These are phyloP conservation scores for Kuraishia ogatae DNA, from an alignment of 805 yeast genomes.

Conservation along the genomic window DNA sequence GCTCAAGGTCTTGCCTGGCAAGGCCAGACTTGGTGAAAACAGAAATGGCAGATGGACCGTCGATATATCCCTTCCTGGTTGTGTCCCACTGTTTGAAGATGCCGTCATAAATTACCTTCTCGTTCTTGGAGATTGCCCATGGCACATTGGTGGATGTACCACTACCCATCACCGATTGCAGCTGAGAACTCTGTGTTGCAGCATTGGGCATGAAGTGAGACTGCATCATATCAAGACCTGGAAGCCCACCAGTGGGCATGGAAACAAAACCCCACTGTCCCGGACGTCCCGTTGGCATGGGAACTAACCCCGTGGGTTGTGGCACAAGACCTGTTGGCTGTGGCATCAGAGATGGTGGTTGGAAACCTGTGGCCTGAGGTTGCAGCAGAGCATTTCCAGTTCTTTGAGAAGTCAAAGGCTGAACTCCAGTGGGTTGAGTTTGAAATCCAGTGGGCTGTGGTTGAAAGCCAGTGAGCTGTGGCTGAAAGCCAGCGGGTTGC, in stretches of 20 bases:
- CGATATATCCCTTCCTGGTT: conserved; percentile 54
- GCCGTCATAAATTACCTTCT: conserved; percentile 76
- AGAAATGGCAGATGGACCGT: conserved; percentile 74
- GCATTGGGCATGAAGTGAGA: conserved; percentile 57
- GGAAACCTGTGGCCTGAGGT: conserved; percentile 30
- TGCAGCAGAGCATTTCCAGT: conserved; percentile 38
- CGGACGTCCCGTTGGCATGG: conserved; percentile 54
- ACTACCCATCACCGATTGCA: conserved; percentile 22
- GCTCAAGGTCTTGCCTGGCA: conserved; percentile 74
- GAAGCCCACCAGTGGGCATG: conserved; percentile 61
- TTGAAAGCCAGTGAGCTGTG: conserved; percentile 22
- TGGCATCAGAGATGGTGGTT: conserved; percentile 10
- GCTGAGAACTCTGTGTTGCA: conserved; percentile 15
- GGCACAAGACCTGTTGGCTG: conserved; percentile 24
- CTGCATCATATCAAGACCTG: conserved; percentile 60
- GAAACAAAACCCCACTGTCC: conserved; percentile 78
- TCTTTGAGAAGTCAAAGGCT: conserved; percentile 50
- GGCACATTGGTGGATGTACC: conserved; percentile 42
- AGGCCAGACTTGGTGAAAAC: conserved; percentile 90
- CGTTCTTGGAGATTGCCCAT: conserved; percentile 83
- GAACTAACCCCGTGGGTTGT: conserved; percentile 37
- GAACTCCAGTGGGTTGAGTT: conserved; percentile 45
- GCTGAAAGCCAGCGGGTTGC: conserved; percentile 9
- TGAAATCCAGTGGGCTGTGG: conserved; percentile 27
- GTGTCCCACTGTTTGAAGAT: conserved; percentile 87